These are phyloP conservation scores for Cadophora sp. DNA, from an alignment of 2,329 filamentous ascomycete species.

Conservation along the genomic window DNA sequence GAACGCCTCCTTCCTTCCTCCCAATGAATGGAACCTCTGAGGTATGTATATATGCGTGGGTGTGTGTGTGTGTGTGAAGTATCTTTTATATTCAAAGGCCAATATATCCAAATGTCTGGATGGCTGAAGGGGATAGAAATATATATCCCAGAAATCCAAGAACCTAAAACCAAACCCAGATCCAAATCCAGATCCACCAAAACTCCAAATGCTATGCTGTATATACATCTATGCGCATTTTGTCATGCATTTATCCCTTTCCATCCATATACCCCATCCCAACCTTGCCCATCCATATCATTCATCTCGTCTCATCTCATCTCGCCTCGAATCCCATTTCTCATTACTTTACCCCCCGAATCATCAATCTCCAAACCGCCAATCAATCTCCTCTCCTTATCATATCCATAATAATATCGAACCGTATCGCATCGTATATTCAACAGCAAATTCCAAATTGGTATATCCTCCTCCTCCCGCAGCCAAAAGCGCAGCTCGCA, in stretches of 20 bases:
- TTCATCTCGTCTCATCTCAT: constrained; percentile 15
- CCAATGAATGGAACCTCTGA: no score
- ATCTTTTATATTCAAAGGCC: constrained; percentile 11
- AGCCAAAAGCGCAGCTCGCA: neutral
- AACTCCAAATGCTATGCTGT: constrained; percentile 28
- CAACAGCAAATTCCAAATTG: neutral
- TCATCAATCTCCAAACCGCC: neutral
- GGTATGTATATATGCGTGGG: no score
- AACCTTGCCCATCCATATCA: constrained; percentile 18
- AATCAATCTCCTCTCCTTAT: no score
- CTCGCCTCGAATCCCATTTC: constrained; percentile 17
- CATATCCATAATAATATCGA: no score
- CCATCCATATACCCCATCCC: constrained; percentile 13
- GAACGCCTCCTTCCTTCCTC: no score
- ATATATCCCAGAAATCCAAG: neutral
- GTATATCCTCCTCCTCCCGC: constrained; percentile 7
- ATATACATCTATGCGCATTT: constrained; percentile 24
- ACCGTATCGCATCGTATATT: neutral
- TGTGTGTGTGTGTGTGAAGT: constrained; percentile 1
- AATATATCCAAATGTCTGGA: neutral
- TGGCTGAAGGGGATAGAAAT: neutral
- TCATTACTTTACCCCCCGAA: no score
- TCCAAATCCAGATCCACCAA: neutral
- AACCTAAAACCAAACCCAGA: neutral
- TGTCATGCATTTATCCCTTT: constrained; percentile 2